These are phyloP conservation scores for Aspergillus kassunensis DNA, from an alignment of 495 filamentous ascomycete species.

Conservation along the genomic window DNA sequence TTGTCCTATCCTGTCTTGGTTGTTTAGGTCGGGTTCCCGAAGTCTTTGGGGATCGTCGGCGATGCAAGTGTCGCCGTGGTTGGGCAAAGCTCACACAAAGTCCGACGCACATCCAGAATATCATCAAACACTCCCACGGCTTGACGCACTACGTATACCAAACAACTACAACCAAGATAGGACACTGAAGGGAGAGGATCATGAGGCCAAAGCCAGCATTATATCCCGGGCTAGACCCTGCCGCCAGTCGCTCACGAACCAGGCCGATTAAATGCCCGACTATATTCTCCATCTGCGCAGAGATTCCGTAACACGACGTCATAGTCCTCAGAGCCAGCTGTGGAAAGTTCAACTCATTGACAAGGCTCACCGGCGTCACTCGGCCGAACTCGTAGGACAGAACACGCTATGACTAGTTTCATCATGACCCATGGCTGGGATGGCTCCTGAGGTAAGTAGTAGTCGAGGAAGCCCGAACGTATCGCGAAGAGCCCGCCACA, in stretches of 20 bases:
- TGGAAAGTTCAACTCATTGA: conserved; percentile 12
- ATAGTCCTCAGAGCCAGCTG: conserved; percentile 11
- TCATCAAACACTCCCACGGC: too few species aligned
- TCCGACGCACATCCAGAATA: too few species aligned
- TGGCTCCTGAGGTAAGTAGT: neutral
- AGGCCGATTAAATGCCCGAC: neutral
- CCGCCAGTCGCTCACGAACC: too few species aligned
- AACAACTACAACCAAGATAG: too few species aligned
- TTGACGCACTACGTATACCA: too few species aligned
- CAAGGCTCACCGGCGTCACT: conserved; percentile 1
- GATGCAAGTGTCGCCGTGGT: too few species aligned
- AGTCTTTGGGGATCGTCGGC: too few species aligned
- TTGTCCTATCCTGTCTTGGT: too few species aligned
- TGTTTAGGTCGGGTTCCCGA: too few species aligned
- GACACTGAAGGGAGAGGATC: too few species aligned
- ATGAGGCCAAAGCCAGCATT: too few species aligned
- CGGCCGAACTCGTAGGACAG: neutral
- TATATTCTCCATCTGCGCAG: conserved; percentile 9
- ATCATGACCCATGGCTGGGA: neutral
- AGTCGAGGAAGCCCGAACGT: neutral
- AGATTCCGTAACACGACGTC: conserved; percentile 13
- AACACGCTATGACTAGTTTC: neutral
- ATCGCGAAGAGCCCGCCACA: neutral
- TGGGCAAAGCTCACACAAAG: too few species aligned
- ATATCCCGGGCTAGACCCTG: neutral